Conservation (phyloP, 768 basidiomycete species). For the Russula ochroleuca region DNA sequence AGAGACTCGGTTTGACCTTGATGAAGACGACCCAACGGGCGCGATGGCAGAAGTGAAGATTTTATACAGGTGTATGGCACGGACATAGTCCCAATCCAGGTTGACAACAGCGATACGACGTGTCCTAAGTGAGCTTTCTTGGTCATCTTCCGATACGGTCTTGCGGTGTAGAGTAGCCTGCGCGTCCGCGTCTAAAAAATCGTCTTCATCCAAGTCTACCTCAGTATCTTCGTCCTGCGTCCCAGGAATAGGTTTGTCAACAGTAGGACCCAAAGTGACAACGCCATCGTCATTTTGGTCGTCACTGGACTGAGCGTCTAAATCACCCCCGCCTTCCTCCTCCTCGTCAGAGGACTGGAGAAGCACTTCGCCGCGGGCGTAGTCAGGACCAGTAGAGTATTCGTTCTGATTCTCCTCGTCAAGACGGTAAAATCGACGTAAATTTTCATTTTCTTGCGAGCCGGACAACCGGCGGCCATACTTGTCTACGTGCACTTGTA, state of each 20-base stretch:
- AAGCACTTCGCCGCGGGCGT: conserved; percentile 84
- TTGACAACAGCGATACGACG: conserved; percentile 86
- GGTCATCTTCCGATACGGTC: conserved; percentile 34
- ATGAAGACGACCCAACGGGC: conserved; percentile 43
- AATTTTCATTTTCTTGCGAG: conserved; percentile 68
- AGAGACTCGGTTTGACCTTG: conserved; percentile 27
- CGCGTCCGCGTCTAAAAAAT: conserved; percentile 65
- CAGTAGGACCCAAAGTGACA: conserved; percentile 48
- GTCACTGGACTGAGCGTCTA: conserved; percentile 34
- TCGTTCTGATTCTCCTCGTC: conserved; percentile 44
- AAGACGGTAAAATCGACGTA: conserved; percentile 78
- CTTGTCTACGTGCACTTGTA: conserved; percentile 69
- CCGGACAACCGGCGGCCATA: conserved; percentile 72
- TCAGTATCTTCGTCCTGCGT: conserved; percentile 46
- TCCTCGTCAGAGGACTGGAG: conserved; percentile 88
- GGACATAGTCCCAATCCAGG: conserved; percentile 96
- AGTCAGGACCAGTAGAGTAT: conserved; percentile 52
- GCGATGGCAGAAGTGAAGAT: conserved; percentile 87
- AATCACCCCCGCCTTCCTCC: conserved; percentile 38
- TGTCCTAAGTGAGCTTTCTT: conserved; percentile 46
- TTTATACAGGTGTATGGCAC: conserved; percentile 84
- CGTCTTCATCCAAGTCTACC: conserved; percentile 78
- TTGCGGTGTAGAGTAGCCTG: conserved; percentile 62
- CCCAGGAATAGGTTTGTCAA: conserved; percentile 41
- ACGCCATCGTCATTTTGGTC: conserved; percentile 49